Evolutionary conservation across 345 rosid genomes (phyloP).

Genomic region (Corchorus olitorius): DNA sequence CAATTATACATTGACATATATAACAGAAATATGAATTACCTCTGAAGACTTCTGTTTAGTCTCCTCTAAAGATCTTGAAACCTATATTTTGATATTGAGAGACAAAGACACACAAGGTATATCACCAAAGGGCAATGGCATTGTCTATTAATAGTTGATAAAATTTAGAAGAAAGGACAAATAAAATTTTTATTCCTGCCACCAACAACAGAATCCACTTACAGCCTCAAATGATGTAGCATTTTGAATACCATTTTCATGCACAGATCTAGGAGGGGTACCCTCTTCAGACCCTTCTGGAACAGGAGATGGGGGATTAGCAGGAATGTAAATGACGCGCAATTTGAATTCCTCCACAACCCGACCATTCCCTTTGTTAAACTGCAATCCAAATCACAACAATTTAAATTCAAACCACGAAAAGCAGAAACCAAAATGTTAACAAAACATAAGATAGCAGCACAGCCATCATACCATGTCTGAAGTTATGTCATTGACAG

Average conservation of each 20-base stretch:
- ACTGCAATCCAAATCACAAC: constrained; percentile 43
- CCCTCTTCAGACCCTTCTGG: constrained; percentile 96
- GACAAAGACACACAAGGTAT: not conserved
- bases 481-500: constrained; percentile 53
- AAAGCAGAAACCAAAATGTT: not conserved
- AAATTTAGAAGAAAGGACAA: not conserved
- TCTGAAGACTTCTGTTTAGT: constrained; percentile 55
- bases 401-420: not conserved
- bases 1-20: not conserved
- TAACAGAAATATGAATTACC: constrained; percentile 38
- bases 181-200: not conserved
- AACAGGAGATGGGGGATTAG: constrained; percentile 87
- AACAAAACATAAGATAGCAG: not conserved
- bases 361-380: constrained; percentile 59
- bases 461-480: constrained; percentile 53
- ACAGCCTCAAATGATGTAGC: constrained; percentile 51
- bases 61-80: constrained; percentile 59
- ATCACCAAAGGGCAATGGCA: not conserved
- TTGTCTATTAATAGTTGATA: constrained; percentile 3
- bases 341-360: constrained; percentile 72
- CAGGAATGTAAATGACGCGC: constrained; percentile 76
- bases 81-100: constrained; percentile 35
- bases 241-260: constrained; percentile 51
- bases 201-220: constrained; percentile 24
- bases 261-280: constrained; percentile 59